phyloP scores from a whole-genome alignment of 495 filamentous ascomycete species.

The Acidomyces sp. region DNA sequence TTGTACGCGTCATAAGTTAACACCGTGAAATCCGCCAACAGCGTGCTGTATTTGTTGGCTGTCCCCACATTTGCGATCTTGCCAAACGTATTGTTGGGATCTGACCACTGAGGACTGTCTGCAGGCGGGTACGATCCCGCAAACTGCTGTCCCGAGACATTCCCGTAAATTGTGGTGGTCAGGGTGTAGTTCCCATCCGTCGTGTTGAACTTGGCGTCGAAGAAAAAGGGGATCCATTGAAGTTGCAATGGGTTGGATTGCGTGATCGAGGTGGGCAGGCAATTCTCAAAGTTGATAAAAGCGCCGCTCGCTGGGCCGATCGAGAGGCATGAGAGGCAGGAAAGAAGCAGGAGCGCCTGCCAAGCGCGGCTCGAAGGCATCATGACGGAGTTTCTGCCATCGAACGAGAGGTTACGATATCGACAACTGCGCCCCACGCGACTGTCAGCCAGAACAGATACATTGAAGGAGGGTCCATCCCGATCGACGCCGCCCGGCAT shows the following conservation, averaged over 20 bases:
- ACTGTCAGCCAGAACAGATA: too few species aligned
- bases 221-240: constrained; percentile 67
- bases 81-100: constrained; percentile 49
- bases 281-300: constrained; percentile 70
- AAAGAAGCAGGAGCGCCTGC: constrained; percentile 6
- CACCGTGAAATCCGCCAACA: constrained; percentile 54
- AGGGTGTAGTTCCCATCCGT: constrained; percentile 46
- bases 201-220: constrained; percentile 61
- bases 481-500: too few species aligned
- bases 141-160: constrained; percentile 55
- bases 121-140: constrained; percentile 37
- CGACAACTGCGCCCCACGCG: too few species aligned
- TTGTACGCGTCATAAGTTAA: constrained; percentile 58
- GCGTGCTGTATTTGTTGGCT: constrained; percentile 51
- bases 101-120: constrained; percentile 37
- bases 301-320: constrained; percentile 34
- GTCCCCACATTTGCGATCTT: constrained; percentile 56
- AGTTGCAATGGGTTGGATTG: constrained; percentile 42
- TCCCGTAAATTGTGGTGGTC: constrained; percentile 74
- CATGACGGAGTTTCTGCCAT: not conserved
- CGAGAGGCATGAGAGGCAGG: not conserved
- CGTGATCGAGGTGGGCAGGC: constrained; percentile 49
- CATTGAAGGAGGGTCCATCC: too few species aligned
- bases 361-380: constrained; percentile 1
- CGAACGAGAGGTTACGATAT: not conserved